Base-by-base conservation (phyloP, 768 basidiomycete genomes). In the Psilocybe sp. region DNA sequence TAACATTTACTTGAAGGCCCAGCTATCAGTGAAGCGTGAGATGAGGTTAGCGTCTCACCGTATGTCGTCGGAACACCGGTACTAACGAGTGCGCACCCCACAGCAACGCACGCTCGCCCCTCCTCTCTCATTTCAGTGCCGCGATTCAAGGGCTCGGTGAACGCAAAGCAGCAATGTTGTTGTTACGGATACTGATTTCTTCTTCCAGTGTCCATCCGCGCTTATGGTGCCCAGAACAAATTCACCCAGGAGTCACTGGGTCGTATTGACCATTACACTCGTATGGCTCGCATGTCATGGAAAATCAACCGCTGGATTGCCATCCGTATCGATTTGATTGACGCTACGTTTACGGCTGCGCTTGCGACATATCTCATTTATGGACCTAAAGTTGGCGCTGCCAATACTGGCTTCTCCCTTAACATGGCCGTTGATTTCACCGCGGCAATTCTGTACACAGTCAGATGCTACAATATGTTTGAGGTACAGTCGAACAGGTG, bases 391-490 rank as follows among this genome's bases (percentile, higher is more conserved):
- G 50, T 49, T 8, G 60, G 68, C 28, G 72, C 77, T 33, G 64
- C 70, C 3, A 71, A 71, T 23, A 73, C 70, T 7, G 78, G 83
- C 9, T 77, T 88, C 57, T 75, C 78, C 8, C 64, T 88, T 14
- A 77, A 72, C 43, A 81, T 85, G 67, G 78, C 84, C 20, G 61
- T 84, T n/a, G 74, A 73, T 1, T 85, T 87, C 60, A 80, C 79
- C 47, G 60, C 66, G 13, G 60, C 78, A 64, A 80, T 87, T 33
- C 60, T 87, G 34, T 78, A 67, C 64, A 66, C 69, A 61, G 72
- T 78, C 2, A 60, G 74, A 47, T 53, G 66, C 6, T 64, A 69
- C 43, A 79, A 78, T 46, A 64, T 70, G 9, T 69, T 77, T 23
- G 76, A 79, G 55, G 68, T 79, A 23, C 50, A 73, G 67, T 59